phyloP scores from a whole-genome alignment of 345 rosid species.

The Euphorbia lathyris region DNA sequence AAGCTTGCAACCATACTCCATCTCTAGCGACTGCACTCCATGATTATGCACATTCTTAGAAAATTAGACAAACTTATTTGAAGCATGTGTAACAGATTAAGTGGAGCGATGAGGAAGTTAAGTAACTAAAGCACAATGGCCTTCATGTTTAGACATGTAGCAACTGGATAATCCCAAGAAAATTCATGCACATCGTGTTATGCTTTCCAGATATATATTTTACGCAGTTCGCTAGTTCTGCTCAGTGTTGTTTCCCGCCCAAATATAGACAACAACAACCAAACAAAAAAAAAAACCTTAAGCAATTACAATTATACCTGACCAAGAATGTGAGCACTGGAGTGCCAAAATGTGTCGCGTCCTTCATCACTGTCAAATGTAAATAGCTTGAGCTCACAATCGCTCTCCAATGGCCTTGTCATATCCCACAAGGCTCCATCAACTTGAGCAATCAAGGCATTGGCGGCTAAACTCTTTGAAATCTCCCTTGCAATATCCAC shows the following conservation, averaged over 20 bases:
- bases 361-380: constrained; percentile 75
- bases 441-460: constrained; percentile 74
- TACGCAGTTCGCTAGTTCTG: too few relatives aligned
- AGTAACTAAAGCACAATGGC: not conserved
- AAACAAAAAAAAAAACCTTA: not conserved
- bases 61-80: not conserved
- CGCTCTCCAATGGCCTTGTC: constrained; percentile 75
- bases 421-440: constrained; percentile 88
- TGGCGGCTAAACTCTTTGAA: constrained; percentile 61
- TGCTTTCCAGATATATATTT: too few relatives aligned
- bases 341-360: constrained; percentile 96
- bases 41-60: not conserved
- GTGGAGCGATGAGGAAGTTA: not conserved
- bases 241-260: too few relatives aligned
- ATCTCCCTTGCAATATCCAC: constrained; percentile 66
- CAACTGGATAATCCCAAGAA: not conserved
- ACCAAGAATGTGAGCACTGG: constrained; percentile 97
- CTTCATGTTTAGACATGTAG: not conserved
- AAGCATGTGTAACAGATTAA: not conserved
- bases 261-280: not conserved
- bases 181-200: too few relatives aligned
- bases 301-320: constrained; percentile 43
- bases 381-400: constrained; percentile 70
- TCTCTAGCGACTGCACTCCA: constrained; percentile 66
- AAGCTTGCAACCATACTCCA: constrained; percentile 80